A percentile compares a stretch with the other conserved stretches of the same genome.
Conservation (phyloP, 768 basidiomycete species). For the Suillus spraguei region DNA sequence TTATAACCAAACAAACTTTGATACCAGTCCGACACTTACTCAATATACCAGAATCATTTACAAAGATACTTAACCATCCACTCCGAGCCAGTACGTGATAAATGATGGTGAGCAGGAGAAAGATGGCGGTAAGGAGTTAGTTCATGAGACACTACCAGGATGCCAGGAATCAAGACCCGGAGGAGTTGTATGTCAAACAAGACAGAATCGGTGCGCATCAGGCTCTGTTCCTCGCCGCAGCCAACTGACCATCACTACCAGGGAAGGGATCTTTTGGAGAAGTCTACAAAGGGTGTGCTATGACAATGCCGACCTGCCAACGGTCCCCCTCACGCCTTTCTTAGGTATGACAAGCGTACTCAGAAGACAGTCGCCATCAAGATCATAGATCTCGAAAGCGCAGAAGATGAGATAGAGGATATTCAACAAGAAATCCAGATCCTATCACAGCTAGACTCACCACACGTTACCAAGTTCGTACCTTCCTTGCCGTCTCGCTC, state of each 20-base stretch:
- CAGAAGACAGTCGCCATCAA: constrained; percentile 98
- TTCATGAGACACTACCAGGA: constrained; percentile 48
- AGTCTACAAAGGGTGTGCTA: constrained; percentile 92
- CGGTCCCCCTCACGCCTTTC: constrained; percentile 10
- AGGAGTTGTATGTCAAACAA: constrained; percentile 96
- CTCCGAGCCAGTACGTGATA: neutral
- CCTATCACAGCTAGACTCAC: constrained; percentile 92
- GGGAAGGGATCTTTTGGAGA: constrained; percentile 99
- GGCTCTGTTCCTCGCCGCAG: constrained; percentile 15
- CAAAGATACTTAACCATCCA: neutral
- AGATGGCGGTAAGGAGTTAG: constrained; percentile 1
- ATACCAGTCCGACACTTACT: constrained; percentile 2
- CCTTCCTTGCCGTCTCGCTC: constrained; percentile 21
- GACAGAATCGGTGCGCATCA: constrained; percentile 83
- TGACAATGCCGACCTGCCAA: neutral
- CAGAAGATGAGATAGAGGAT: constrained; percentile 99
- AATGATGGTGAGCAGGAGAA: constrained; percentile 14
- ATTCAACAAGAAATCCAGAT: constrained; percentile 99
- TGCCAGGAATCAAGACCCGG: constrained; percentile 81
- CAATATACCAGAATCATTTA: constrained; percentile 7
- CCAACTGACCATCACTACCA: constrained; percentile 36
- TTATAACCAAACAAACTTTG: constrained; percentile 3
- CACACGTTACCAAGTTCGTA: constrained; percentile 91
- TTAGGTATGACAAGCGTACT: constrained; percentile 91
- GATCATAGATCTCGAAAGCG: constrained; percentile 98